Conservation (phyloP, 768 basidiomycete species). For the Trametes coccinea region DNA sequence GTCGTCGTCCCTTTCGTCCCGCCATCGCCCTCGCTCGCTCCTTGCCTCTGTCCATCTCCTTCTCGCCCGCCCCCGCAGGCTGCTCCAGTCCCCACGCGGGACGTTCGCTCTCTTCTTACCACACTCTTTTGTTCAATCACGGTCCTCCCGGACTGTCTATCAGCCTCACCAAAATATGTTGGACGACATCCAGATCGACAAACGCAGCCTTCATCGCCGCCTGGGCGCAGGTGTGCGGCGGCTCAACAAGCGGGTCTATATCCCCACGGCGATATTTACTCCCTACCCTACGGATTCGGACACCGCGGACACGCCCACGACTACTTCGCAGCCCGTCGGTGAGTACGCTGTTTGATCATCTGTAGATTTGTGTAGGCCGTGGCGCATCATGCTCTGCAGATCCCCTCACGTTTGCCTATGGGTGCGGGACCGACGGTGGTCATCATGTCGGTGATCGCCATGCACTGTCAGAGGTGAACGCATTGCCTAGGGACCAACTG, state of each 20-base stretch:
- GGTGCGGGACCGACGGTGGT: too few species aligned
- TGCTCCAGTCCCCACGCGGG: conserved; percentile 12
- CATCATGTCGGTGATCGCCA: too few species aligned
- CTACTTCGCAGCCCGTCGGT: not conserved
- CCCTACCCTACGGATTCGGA: not conserved
- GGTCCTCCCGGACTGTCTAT: not conserved
- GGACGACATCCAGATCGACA: conserved; percentile 12
- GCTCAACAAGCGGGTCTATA: conserved; percentile 18
- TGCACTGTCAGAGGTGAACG: too few species aligned
- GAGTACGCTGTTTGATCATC: not conserved
- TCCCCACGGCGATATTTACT: conserved; percentile 14
- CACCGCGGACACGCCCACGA: not conserved
- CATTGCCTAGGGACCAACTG: too few species aligned
- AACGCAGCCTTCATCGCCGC: conserved; percentile 22
- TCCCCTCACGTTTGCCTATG: too few species aligned
- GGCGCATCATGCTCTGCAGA: not conserved
- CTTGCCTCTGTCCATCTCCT: conserved; percentile 8
- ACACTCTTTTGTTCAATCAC: conserved; percentile 14
- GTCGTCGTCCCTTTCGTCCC: too few species aligned
- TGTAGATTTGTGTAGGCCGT: not conserved
- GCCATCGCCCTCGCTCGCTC: conserved; percentile 4
- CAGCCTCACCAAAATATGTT: conserved; percentile 12
- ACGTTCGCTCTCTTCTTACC: conserved; percentile 21
- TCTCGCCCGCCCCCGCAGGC: conserved; percentile 16
- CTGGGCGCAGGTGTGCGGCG: conserved; percentile 11